Evolutionary conservation across 306 rosid species (phyloP).

Genomic region (Sophora flavescens): DNA sequence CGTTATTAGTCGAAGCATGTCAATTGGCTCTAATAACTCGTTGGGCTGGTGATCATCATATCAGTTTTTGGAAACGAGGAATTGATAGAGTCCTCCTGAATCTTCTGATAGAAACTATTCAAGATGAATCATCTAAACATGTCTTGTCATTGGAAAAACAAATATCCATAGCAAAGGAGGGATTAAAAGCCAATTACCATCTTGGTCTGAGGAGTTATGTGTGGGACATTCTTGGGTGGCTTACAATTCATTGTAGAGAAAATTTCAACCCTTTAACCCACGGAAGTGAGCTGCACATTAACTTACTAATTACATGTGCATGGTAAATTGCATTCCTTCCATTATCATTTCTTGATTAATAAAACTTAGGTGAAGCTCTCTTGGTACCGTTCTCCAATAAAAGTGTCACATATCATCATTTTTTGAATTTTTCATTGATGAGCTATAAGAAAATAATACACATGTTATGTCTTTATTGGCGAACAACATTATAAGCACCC

Average conservation of each 20-base stretch:
- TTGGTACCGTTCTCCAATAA: not conserved
- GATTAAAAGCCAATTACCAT: constrained; percentile 59
- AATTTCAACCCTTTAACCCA: constrained; percentile 55
- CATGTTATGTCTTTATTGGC: not conserved
- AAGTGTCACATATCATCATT: no score
- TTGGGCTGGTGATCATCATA: constrained; percentile 89
- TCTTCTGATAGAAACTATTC: constrained; percentile 69
- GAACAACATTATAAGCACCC: not conserved
- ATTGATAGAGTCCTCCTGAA: constrained; percentile 75
- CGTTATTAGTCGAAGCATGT: constrained; percentile 74
- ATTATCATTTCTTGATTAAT: constrained; percentile 31
- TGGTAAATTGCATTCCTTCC: constrained; percentile 62
- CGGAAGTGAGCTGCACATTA: constrained; percentile 56
- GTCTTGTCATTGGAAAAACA: constrained; percentile 64
- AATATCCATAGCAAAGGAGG: constrained; percentile 59
- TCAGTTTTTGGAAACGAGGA: constrained; percentile 73
- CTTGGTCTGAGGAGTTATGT: constrained; percentile 63
- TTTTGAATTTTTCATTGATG: not conserved
- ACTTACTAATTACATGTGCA: constrained; percentile 70
- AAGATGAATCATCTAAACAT: constrained; percentile 45
- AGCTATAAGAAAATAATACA: not conserved
- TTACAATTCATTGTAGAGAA: constrained; percentile 68
- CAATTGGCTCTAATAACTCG: constrained; percentile 76
- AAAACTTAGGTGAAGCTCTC: not conserved
- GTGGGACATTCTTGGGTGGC: constrained; percentile 96